A percentile compares a stretch with the other conserved stretches of the same genome.
phyloP scores from a whole-genome alignment of 1,139 yeast genomes.

The Taphrina communis region DNA sequence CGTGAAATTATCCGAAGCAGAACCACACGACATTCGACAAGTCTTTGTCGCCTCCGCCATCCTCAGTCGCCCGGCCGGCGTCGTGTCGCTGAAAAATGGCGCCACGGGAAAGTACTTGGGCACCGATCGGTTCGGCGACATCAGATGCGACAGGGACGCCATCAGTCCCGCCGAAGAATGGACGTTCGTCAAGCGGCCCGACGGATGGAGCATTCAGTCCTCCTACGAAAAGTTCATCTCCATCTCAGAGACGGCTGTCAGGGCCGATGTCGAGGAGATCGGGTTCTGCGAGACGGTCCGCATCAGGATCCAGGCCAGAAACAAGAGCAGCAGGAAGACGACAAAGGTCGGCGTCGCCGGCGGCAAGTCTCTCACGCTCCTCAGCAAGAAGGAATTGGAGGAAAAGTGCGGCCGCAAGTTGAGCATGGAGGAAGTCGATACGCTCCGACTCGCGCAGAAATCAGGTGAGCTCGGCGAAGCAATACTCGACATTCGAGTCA shows the following conservation, averaged over 20 bases:
- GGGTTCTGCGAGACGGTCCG: slow-evolving; percentile 37
- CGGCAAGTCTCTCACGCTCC: slow-evolving; percentile 2
- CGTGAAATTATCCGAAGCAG: slow-evolving; percentile 13
- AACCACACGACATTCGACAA: slow-evolving; percentile 43
- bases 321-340: slow-evolving; percentile 13
- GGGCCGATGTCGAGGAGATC: slow-evolving; percentile 37
- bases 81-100: slow-evolving; percentile 30
- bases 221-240: slow-evolving; percentile 35
- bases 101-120: slow-evolving; percentile 41
- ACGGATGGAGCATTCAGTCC: slow-evolving; percentile 38
- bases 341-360: slow-evolving; percentile 5
- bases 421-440: slow-evolving; percentile 39
- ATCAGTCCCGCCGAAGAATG: slow-evolving; percentile 42
- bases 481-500: slow-evolving; percentile 42
- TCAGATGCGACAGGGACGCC: slow-evolving; percentile 41
- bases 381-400: slow-evolving; percentile 38
- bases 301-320: slow-evolving; percentile 32
- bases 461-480: slow-evolving; percentile 43
- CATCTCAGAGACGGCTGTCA: slow-evolving; percentile 11
- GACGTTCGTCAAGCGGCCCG: slow-evolving; percentile 29
- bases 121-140: slow-evolving; percentile 40
- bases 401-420: slow-evolving; percentile 42
- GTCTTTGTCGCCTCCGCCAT: slow-evolving; percentile 40
- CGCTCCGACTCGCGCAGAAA: slow-evolving; percentile 33
- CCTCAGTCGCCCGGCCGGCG: slow-evolving; percentile 27